Percentiles rank a stretch among this genome's conserved stretches.
Conservation (phyloP, 176 grass and related monocot genomes). For the Aegilops bicornis region DNA sequence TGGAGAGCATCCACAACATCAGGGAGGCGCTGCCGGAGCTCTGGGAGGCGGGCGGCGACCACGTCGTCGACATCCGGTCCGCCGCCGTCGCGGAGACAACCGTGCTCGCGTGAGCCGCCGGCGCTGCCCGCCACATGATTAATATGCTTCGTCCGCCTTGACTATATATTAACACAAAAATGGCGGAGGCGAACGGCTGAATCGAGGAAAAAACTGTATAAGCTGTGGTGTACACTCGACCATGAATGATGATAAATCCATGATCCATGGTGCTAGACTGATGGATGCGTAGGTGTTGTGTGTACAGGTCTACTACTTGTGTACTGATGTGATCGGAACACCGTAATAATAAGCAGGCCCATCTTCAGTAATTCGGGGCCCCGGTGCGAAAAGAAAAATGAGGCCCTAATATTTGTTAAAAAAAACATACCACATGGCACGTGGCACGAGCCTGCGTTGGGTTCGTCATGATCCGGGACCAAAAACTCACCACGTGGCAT, state of each 20-base stretch:
- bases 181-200: not conserved
- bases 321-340: not conserved
- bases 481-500: no score
- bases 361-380: no score
- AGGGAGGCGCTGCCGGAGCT: slow-evolving; percentile 89
- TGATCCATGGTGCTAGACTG: not conserved
- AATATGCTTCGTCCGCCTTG: not conserved
- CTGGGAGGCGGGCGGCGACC: slow-evolving; percentile 53
- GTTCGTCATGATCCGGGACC: no score
- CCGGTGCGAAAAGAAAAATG: no score
- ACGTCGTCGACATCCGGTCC: slow-evolving; percentile 49
- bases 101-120: slow-evolving; percentile 51
- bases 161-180: not conserved
- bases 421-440: no score
- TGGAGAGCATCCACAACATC: slow-evolving; percentile 97
- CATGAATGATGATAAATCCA: not conserved
- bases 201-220: not conserved
- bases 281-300: not conserved
- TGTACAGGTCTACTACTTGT: not conserved
- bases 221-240: not conserved
- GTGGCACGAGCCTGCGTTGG: no score
- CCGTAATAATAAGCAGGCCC: not conserved
- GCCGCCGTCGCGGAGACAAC: slow-evolving; percentile 52
- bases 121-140: no score
- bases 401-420: no score